Percentiles rank a stretch among this genome's conserved stretches.
These are phyloP conservation scores for Diplodia intermedia DNA, from an alignment of 2,329 filamentous ascomycete species.

Conservation along the genomic window DNA sequence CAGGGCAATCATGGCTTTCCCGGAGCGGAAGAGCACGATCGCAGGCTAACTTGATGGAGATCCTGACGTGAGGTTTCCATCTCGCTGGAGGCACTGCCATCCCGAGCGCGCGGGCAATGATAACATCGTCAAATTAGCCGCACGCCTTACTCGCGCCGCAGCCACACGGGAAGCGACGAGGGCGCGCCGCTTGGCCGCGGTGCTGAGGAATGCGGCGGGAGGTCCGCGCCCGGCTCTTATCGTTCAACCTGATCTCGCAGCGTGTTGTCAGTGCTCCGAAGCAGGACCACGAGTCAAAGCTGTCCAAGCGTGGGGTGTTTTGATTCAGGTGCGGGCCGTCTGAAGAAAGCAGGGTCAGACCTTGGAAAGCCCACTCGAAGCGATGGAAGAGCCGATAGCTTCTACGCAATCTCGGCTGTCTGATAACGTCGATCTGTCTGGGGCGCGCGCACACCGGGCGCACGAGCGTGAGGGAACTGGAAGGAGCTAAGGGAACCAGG, in stretches of 20 bases:
- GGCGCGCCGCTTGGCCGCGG: not conserved
- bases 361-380: slow-evolving; percentile 32
- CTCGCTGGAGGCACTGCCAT: slow-evolving; percentile 25
- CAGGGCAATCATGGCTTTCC: slow-evolving; percentile 28
- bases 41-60: slow-evolving; percentile 23
- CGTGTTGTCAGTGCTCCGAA: slow-evolving; percentile 10
- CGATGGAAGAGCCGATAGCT: slow-evolving; percentile 44
- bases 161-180: not conserved
- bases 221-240: slow-evolving; percentile 16
- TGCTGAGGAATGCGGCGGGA: not conserved
- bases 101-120: slow-evolving; percentile 21
- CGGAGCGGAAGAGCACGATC: slow-evolving; percentile 31
- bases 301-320: slow-evolving; percentile 31
- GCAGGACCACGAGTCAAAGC: slow-evolving; percentile 38
- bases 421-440: slow-evolving; percentile 45
- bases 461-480: slow-evolving; percentile 21
- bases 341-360: slow-evolving; percentile 32
- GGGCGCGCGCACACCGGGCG: slow-evolving; percentile 8
- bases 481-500: slow-evolving; percentile 45
- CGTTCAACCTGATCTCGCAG: slow-evolving; percentile 23
- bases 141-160: slow-evolving; percentile 10
- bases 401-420: slow-evolving; percentile 42
- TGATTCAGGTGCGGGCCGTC: slow-evolving; percentile 40
- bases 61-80: slow-evolving; percentile 20
- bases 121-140: slow-evolving; percentile 19